Conservation (phyloP, 2,329 filamentous ascomycete genomes). For the Nigrospora osmanthi region DNA sequence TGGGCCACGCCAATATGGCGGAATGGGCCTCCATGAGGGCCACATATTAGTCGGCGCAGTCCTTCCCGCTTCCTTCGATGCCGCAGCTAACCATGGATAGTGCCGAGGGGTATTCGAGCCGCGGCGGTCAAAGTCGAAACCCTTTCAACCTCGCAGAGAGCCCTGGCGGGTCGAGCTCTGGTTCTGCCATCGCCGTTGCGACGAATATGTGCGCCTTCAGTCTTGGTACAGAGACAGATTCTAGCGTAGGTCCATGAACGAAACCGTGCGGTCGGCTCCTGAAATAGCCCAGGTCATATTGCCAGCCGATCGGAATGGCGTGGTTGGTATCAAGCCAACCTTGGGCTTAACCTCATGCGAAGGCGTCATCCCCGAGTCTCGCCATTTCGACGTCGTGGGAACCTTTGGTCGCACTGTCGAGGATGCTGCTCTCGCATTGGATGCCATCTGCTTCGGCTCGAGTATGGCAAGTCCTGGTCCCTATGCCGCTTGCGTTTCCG, state of each 20-base stretch:
- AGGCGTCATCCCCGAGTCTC: slow-evolving; percentile 54
- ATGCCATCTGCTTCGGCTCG: slow-evolving; percentile 47
- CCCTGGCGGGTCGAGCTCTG: slow-evolving; percentile 60
- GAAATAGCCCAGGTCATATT: slow-evolving; percentile 48
- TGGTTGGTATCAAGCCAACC: slow-evolving; percentile 71
- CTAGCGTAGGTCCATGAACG: slow-evolving; percentile 29
- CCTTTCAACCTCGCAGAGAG: slow-evolving; percentile 63
- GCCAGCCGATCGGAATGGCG: slow-evolving; percentile 59
- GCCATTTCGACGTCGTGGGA: slow-evolving; percentile 63
- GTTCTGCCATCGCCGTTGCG: slow-evolving; percentile 56
- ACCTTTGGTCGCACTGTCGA: slow-evolving; percentile 58
- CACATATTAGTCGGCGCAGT: slow-evolving; percentile 44
- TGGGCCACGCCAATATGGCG: slow-evolving; percentile 63
- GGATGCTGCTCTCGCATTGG: slow-evolving; percentile 60
- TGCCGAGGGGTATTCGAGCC: slow-evolving; percentile 53
- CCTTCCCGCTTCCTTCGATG: not conserved
- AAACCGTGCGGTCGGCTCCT: too few relatives aligned
- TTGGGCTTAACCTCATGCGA: slow-evolving; percentile 60
- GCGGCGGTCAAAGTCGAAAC: slow-evolving; percentile 56
- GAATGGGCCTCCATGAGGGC: slow-evolving; percentile 71
- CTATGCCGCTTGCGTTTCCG: too few relatives aligned
- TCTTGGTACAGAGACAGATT: slow-evolving; percentile 69
- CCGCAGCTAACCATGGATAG: too few relatives aligned
- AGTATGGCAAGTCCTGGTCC: too few relatives aligned
- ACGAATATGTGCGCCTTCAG: slow-evolving; percentile 56